Conservation (phyloP, 23 red algal genomes). For the Gracilaria gracilis region DNA sequence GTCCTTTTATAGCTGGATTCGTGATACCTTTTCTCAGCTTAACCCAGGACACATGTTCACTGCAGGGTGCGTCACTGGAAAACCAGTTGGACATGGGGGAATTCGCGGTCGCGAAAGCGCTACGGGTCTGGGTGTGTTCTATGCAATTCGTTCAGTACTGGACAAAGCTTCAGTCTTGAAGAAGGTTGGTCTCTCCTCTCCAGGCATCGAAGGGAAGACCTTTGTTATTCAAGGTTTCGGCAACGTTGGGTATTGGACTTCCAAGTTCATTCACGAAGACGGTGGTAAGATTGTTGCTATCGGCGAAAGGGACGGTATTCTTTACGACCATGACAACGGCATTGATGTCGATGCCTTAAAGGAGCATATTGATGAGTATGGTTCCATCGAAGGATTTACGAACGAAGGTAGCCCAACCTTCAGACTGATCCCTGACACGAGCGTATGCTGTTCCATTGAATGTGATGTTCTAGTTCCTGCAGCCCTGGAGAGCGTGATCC, state of each 20-base stretch:
- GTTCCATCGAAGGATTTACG: slow-evolving; percentile 62
- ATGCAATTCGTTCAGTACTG: slow-evolving; percentile 85
- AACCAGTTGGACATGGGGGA: slow-evolving; percentile 92
- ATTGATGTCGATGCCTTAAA: slow-evolving; percentile 69
- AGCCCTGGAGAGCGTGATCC: slow-evolving; percentile 92
- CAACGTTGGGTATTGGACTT: slow-evolving; percentile 93
- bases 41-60: slow-evolving; percentile 85
- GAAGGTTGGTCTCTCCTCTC: slow-evolving; percentile 40
- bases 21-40: slow-evolving; percentile 93
- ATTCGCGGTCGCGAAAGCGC: slow-evolving; percentile 96
- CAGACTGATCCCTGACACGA: slow-evolving; percentile 46
- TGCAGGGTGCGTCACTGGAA: slow-evolving; percentile 91
- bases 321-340: slow-evolving; percentile 64
- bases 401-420: slow-evolving; percentile 74
- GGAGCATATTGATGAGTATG: slow-evolving; percentile 39
- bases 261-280: slow-evolving; percentile 75
- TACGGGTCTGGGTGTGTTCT: slow-evolving; percentile 96
- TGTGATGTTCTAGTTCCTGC: slow-evolving; percentile 94
- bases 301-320: slow-evolving; percentile 87
- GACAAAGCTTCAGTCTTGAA: slow-evolving; percentile 42
- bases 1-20: slow-evolving; percentile 71
- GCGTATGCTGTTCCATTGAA: slow-evolving; percentile 52
- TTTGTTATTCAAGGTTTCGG: slow-evolving; percentile 94
- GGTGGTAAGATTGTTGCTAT: slow-evolving; percentile 83
- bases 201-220: slow-evolving; percentile 67